phyloP scores from a whole-genome alignment of 2,329 filamentous ascomycete genomes.

The Penicillium sp. region DNA sequence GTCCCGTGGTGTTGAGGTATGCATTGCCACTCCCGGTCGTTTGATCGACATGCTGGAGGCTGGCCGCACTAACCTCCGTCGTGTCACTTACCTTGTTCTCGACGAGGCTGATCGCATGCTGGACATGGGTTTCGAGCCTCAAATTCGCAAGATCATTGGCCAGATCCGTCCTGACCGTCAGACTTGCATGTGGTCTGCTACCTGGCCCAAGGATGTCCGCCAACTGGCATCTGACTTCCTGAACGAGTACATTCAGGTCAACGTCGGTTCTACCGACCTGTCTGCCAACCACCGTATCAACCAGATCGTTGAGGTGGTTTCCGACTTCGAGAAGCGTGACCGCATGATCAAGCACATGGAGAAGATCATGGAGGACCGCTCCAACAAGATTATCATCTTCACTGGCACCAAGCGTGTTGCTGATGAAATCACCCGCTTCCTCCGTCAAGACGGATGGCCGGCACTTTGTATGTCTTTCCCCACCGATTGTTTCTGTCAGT shows the following conservation, averaged over 20 bases:
- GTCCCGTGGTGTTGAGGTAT: constrained; percentile 92
- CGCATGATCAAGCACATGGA: constrained; percentile 97
- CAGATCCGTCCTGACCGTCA: constrained; percentile 98
- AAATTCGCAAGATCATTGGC: constrained; percentile 97
- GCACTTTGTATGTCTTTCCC: constrained; percentile 72
- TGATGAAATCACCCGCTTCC: constrained; percentile 95
- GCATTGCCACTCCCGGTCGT: constrained; percentile 96
- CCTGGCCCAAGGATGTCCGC: constrained; percentile 98
- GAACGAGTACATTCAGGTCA: constrained; percentile 96
- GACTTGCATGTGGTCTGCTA: constrained; percentile 99
- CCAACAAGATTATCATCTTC: constrained; percentile 95
- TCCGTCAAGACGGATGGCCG: constrained; percentile 97
- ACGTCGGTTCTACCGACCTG: constrained; percentile 94
- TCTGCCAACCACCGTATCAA: constrained; percentile 97
- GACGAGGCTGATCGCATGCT: constrained; percentile 99
- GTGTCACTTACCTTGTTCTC: constrained; percentile 96
- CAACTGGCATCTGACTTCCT: constrained; percentile 88
- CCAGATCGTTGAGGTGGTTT: constrained; percentile 94
- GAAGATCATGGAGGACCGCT: constrained; percentile 95
- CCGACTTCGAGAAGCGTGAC: constrained; percentile 96
- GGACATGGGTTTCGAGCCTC: constrained; percentile 99
- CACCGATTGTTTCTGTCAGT: background rate
- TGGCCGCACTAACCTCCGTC: constrained; percentile 95
- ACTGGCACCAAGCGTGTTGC: constrained; percentile 84
- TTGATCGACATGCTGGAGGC: constrained; percentile 98